Base-by-base conservation (phyloP, 352 stramenopile genomes). In the Pythium coloratum region DNA sequence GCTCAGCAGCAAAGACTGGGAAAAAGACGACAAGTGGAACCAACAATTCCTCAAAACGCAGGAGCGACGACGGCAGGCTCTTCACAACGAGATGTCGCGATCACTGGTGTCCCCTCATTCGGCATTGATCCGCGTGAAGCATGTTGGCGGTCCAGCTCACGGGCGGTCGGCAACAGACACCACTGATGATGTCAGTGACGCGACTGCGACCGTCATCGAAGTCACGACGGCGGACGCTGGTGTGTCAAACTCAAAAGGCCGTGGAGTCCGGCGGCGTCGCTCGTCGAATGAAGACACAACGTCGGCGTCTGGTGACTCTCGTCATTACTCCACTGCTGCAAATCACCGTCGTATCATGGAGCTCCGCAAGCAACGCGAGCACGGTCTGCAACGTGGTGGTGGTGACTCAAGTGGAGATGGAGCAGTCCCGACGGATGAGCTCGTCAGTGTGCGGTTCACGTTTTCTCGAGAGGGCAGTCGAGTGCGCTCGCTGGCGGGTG, bases 1-100 rank as follows among this genome's bases (percentile, higher is more conserved):
- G 2, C 69, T 92, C 3, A 82, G 80, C 12, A 81, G 70, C 46
- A 89, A 91, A 38, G 75, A 89, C 58, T 91, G 81, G 83, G 73
- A 90, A 61, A 86, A 86, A 59, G 83, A 91, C 40, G 79, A 80
- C 40, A 89, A 92, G 63, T 83, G 81, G 77, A 87, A 86, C 24
- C 81, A 90, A 62, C 73, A 90, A 6, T 91, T 84, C 26, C 65
- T 91, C 4, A 85, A 77, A 66, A 80, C 69, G 1, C 78, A 91
- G 26, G 81, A 92, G 55, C 81, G 66, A 42, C 62, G 80, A 5
- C 73, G 84, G 6, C 68, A 75, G 1, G 71, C 75, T 6, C 59
- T 92, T 1, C 82, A 91, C 54, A 64, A 90, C 10, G 82, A 91
- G 30, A 58, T 92, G 26, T 38, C 62, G 4, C 78, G 76, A 57